Base-by-base conservation (phyloP, 495 filamentous ascomycete genomes). In the Neurospora sp. region DNA sequence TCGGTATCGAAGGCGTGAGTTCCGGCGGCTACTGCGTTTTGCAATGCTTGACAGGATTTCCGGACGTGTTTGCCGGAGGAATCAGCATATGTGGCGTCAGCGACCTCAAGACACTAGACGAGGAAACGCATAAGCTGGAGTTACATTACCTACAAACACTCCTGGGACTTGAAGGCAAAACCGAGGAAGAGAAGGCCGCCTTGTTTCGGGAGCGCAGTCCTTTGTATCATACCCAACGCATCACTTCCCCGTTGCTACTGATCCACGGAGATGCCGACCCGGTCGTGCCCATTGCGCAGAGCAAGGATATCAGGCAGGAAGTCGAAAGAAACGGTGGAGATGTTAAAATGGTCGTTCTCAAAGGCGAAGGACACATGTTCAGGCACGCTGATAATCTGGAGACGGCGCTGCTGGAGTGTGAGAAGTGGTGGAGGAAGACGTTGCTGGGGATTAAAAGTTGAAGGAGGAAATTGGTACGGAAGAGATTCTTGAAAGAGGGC, bases 51-150 rank as follows among this genome's bases (percentile, higher is more conserved):
- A 74, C 73, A 9, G 70, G 68, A 44, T 77, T 77, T 41, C 81
- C 81, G 31, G 68, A 70, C 16, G 53, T 78, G n/a, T 82, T 77
- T 44, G 83, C 85, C 2, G 83, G 79, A 0, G 85, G 83, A 3
- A 76, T 84, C 10, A 82, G 80, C 71, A 77, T 76, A 1, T 86
- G 82, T 71, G 86, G 86, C 5, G 83, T 87, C 53, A 80, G 80
- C 71, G 84, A 87, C 69, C 72, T 87, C 31, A 75, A 76, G 70
- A 76, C 76, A 6, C 75, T 87, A 8, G 78, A 76, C 22, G 82
- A 76, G 1, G 81, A 81, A 42, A 86, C 85, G 1, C 86, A 87
- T 70, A 88, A 88, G 75, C 83, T 87, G 68, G 86, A 88, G 75
- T 81, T 79, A 38, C 80, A 83, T 42, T 86, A 88, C 74, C 77